A percentile compares a stretch with the other conserved stretches of the same genome.
Conservation (phyloP, 2,329 filamentous ascomycete genomes). For the Drechslerella coelobrocha region DNA sequence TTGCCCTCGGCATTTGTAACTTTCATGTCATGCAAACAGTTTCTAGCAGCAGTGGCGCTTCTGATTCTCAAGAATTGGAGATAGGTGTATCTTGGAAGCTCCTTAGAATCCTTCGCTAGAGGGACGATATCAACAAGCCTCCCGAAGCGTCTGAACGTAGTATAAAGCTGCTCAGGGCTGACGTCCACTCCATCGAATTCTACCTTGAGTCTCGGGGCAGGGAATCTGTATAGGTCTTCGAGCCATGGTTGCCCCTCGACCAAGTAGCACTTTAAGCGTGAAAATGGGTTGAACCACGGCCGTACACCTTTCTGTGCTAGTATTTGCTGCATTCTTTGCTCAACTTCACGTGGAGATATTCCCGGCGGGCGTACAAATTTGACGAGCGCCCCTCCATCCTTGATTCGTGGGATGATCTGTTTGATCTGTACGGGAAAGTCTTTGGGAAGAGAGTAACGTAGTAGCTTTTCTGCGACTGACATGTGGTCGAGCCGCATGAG, state of each 20-base stretch:
- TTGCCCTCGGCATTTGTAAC: conserved; percentile 68
- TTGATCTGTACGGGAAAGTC: conserved; percentile 68
- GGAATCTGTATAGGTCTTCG: conserved; percentile 85
- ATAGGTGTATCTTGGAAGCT: conserved; percentile 78
- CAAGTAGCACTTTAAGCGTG: conserved; percentile 71
- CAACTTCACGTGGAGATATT: conserved; percentile 64
- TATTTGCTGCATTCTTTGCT: conserved; percentile 68
- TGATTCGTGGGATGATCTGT: conserved; percentile 81
- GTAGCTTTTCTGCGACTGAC: conserved; percentile 62
- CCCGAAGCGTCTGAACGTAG: conserved; percentile 85
- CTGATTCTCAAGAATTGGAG: conserved; percentile 77
- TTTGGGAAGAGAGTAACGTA: conserved; percentile 67
- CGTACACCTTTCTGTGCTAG: conserved; percentile 75
- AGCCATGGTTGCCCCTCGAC: conserved; percentile 91
- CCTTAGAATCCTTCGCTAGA: conserved; percentile 85
- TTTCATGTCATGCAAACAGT: conserved; percentile 86
- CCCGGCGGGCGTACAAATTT: conserved; percentile 71
- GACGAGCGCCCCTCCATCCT: conserved; percentile 92
- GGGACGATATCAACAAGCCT: conserved; percentile 85
- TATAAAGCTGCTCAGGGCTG: conserved; percentile 84
- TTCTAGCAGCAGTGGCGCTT: conserved; percentile 84
- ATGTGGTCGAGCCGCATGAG: conserved; percentile 64
- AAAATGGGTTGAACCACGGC: conserved; percentile 89
- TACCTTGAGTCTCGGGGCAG: conserved; percentile 75
- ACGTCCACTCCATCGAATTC: conserved; percentile 84